Evolutionary conservation across 225 moss, liverwort and hornwort genomes (phyloP).

Genomic region (Thuidium tamariscinum): DNA sequence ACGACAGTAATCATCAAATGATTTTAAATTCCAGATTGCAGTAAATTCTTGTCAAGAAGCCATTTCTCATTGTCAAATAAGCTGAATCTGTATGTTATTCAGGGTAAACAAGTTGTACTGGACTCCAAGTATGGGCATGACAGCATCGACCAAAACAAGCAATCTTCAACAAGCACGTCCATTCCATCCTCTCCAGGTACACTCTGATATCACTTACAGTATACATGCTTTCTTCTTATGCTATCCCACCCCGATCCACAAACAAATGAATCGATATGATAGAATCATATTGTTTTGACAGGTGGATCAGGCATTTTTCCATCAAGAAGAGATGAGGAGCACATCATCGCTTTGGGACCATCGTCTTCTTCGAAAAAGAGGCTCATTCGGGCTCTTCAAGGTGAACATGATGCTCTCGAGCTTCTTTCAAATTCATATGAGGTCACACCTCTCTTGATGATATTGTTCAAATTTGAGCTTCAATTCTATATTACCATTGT

Average conservation of each 20-base stretch:
- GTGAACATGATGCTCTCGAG: not conserved
- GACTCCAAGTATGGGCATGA: not conserved
- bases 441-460: not conserved
- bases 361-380: not conserved
- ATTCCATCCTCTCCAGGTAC: not conserved
- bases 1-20: no score
- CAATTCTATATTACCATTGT: not conserved
- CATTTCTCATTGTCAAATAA: not conserved
- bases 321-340: not conserved
- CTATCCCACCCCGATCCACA: not conserved
- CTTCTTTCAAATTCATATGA: not conserved
- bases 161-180: not conserved
- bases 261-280: not conserved
- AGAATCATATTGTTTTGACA: not conserved
- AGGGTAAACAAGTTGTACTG: not conserved
- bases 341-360: not conserved
- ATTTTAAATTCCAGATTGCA: no score
- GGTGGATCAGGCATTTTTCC: not conserved
- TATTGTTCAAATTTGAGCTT: not conserved
- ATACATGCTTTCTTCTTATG: not conserved
- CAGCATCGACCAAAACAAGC: not conserved
- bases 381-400: not conserved
- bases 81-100: not conserved
- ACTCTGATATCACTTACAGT: not conserved
- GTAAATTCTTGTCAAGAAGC: not conserved